These are phyloP conservation scores for Abelmoschus esculentus DNA, from an alignment of 345 rosid species.

Conservation along the genomic window DNA sequence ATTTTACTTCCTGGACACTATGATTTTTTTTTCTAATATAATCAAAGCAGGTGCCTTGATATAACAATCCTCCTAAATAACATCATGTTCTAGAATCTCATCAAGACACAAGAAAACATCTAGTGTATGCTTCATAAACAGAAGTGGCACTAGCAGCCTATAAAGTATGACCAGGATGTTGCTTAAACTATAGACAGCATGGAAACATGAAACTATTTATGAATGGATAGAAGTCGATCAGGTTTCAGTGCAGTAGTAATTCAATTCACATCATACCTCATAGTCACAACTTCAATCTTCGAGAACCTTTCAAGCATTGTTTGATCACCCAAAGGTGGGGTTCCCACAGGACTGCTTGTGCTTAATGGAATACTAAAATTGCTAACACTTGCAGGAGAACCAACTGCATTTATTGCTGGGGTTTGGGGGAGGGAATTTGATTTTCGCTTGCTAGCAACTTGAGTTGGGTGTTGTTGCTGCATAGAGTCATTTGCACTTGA, in stretches of 20 bases:
- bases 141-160: background rate
- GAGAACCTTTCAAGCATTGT: constrained; percentile 65
- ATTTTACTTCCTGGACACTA: background rate
- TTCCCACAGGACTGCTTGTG: constrained; percentile 79
- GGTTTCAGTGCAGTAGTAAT: background rate
- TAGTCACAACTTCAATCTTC: constrained; percentile 63
- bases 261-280: constrained; percentile 41
- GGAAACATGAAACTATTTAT: background rate
- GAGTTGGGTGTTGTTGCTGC: constrained; percentile 68
- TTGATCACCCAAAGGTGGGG: constrained; percentile 61
- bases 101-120: background rate
- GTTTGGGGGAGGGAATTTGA: constrained; percentile 69
- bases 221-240: background rate
- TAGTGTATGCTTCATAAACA: background rate
- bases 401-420: constrained; percentile 68
- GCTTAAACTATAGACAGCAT: background rate
- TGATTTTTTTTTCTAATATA: background rate
- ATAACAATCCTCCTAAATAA: background rate
- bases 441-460: constrained; percentile 53
- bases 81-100: background rate
- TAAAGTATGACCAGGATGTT: constrained; percentile 3
- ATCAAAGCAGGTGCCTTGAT: background rate
- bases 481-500: constrained; percentile 76
- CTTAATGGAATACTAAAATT: constrained; percentile 54
- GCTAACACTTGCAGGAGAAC: constrained; percentile 90